Conservation (phyloP, 2,329 filamentous ascomycete species). For the Leptographium radiaticola region DNA sequence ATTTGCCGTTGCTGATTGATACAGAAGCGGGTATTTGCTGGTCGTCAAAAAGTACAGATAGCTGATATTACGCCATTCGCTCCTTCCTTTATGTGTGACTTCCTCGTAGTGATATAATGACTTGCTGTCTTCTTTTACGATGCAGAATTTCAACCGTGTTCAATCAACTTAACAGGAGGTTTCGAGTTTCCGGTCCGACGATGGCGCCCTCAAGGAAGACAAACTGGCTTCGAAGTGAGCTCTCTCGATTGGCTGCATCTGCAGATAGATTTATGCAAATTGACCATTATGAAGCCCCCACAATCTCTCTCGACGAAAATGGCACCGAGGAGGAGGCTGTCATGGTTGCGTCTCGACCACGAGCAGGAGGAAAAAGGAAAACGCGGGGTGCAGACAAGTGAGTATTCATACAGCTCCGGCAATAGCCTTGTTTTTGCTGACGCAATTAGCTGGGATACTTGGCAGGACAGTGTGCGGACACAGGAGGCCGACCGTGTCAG, state of each 20-base stretch:
- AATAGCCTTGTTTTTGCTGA: background rate
- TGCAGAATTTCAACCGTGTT: no score
- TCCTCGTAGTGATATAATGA: no score
- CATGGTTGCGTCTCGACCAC: background rate
- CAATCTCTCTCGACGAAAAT: background rate
- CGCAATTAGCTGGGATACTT: constrained; percentile 2
- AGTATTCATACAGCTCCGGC: background rate
- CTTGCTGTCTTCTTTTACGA: no score
- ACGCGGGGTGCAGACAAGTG: background rate
- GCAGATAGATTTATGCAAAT: background rate
- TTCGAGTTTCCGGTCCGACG: no score
- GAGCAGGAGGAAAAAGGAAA: background rate
- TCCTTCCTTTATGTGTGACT: no score
- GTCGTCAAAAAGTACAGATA: no score
- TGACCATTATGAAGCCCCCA: background rate
- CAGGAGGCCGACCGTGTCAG: constrained; percentile 9
- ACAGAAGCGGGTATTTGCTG: no score
- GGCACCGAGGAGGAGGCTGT: background rate
- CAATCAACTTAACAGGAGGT: no score
- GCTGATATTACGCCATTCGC: no score
- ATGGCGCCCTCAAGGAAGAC: no score
- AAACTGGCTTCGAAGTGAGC: background rate
- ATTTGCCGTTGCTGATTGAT: no score
- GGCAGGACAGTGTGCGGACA: constrained; percentile 5
- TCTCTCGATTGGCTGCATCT: background rate